Base-by-base conservation (phyloP, 495 filamentous ascomycete species). In the Daldinia caldariorum region DNA sequence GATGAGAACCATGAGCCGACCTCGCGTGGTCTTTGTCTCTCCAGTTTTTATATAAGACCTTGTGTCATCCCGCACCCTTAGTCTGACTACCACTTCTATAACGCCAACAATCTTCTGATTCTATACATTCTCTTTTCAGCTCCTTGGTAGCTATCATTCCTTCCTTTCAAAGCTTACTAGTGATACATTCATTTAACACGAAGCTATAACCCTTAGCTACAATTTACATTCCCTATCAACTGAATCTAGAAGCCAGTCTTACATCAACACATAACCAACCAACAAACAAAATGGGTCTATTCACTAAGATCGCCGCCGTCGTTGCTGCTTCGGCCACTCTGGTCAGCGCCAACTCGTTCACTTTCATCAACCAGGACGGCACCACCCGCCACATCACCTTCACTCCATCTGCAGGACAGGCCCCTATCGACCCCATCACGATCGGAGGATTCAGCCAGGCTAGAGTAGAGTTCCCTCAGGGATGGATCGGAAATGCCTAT, bases 401-500 rank as follows among this genome's bases (percentile, higher is more conserved):
- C 74, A 84, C 80, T 49, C 58, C 74, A 32, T 78, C 77, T 60
- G 73, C 59, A 0, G 76, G 76, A 56, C 58, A 72, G 10, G 18
- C 32, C 0, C 0, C 62, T 3, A 70, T 83, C 49, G 20, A 47
- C 0, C 26, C 69, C 12, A 37, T 83, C 58, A 73, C 70, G 45
- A 62, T 86, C 16, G 26, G 20, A 13, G 81, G 78, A 29, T 20
- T 54, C 63, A 43, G 60, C n/a, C 61, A 77, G 34, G 58, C 65
- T 58, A 78, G 71, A 50, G 69, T 79, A 31, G 56, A 72, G 6
- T 67, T 86, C 60, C 82, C 84, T 14, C 8, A 67, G 0, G 61
- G 58, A 16, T 87, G 83, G 84, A 74, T 78, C 35, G 85, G 85
- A 32, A 86, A 85, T 76, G 81, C 63, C 55, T 85, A 78, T 70